Percentiles rank a stretch among this genome's conserved stretches.
These are phyloP conservation scores for Paspalum vaginatum DNA, from an alignment of 176 grass and related monocot species.

Conservation along the genomic window DNA sequence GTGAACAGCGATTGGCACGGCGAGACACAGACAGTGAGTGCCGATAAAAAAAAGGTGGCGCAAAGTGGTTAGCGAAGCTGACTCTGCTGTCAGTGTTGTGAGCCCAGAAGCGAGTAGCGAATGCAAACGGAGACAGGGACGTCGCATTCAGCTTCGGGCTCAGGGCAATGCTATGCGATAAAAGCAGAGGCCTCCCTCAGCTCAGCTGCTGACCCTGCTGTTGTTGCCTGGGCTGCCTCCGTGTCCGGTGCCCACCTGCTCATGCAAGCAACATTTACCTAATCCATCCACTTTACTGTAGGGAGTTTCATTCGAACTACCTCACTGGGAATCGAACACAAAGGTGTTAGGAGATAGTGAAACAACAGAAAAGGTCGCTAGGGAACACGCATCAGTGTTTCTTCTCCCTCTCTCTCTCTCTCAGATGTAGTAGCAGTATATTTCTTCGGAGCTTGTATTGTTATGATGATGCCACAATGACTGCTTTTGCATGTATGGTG, in stretches of 20 bases:
- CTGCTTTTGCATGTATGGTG: too few relatives aligned
- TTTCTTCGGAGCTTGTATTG: not conserved
- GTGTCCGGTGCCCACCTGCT: conserved; percentile 20
- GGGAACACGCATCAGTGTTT: not conserved
- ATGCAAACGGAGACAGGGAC: not conserved
- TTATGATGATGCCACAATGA: too few relatives aligned
- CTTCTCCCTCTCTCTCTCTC: not conserved
- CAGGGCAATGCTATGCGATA: conserved; percentile 12
- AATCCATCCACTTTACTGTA: conserved; percentile 31
- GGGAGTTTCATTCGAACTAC: not conserved
- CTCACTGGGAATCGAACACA: not conserved
- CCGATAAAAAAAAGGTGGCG: not conserved
- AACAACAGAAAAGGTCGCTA: not conserved
- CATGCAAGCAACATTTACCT: conserved; percentile 36
- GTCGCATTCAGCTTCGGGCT: conserved; percentile 23
- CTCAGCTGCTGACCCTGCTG: not conserved
- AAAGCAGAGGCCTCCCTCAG: not conserved
- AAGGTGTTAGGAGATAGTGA: not conserved
- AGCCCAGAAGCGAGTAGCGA: not conserved
- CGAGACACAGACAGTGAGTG: not conserved
- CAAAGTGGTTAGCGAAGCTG: conserved; percentile 34
- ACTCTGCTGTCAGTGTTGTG: conserved; percentile 38
- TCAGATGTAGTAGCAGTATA: not conserved
- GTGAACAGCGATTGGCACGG: conserved; percentile 6
- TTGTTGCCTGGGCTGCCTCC: not conserved